Percentiles rank a stretch among this genome's conserved stretches.
phyloP scores from a whole-genome alignment of 306 rosid genomes.

The Alnus glutinosa region DNA sequence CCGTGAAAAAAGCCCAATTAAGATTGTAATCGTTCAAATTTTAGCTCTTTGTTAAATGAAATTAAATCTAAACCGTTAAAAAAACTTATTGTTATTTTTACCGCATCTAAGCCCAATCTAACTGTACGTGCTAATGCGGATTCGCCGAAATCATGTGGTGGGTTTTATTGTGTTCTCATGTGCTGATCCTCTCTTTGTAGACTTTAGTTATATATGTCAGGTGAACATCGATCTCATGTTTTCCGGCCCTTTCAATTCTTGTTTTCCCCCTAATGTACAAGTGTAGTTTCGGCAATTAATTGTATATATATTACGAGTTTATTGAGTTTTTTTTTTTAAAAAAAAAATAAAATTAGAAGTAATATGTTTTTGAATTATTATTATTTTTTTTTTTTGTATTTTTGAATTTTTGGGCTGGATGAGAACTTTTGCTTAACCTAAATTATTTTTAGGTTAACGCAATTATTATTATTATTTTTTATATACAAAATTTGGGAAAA shows the following conservation, averaged over 20 bases:
- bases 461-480: too few species aligned
- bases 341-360: too few species aligned
- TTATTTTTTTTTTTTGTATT: too few species aligned
- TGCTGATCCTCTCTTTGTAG: not conserved
- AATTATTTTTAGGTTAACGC: too few species aligned
- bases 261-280: not conserved
- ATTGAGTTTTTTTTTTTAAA: not conserved
- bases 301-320: not conserved
- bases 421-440: too few species aligned
- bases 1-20: too few species aligned
- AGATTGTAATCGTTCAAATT: not conserved
- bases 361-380: too few species aligned
- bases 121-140: not conserved
- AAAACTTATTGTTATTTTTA: too few species aligned
- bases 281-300: not conserved
- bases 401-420: too few species aligned
- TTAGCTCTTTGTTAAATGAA: not conserved
- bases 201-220: not conserved
- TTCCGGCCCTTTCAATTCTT: not conserved
- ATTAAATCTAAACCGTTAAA: too few species aligned
- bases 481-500: too few species aligned
- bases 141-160: not conserved
- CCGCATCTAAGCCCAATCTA: too few species aligned
- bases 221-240: not conserved
- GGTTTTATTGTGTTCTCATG: not conserved